Evolutionary conservation across 768 basidiomycete genomes (phyloP), one percentile per base, ranked within the genome.

Genomic region (Trametes meyenii): DNA sequence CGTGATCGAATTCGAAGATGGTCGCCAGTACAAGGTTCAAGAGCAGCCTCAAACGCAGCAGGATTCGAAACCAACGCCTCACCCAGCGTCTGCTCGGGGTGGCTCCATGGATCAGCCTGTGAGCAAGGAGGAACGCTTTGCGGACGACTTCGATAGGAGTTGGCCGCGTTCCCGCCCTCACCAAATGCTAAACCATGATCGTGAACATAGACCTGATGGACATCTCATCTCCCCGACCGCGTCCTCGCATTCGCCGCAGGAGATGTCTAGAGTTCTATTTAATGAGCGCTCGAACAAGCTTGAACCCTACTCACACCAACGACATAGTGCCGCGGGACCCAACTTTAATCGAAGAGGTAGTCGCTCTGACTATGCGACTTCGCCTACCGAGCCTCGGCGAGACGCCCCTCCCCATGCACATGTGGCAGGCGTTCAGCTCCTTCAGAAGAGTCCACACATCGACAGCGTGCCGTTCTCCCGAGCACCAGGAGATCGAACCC

Each of bases 1-100:
- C 33, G 90, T 94, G 36, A 91, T 99, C 68, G 96, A 99, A 72
- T 99, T 99, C 71, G 96, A 86, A 4, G 97, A 99, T 71, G 96
- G 96, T 12, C 85, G 89, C 49, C 91, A 93, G 72, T 96, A 97
- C 77, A 92, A 88, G 64, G 83, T 96, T 57, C 85, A 88, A 68
- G 60, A 72, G 5, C 76, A 72, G 58, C 60, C 74, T 13, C 66
- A 75, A 58, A 68, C 72, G 51, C n/a, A 71, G 45, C 70, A 66
- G 50, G 51, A 63, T 6, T n/a, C 62, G 7, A 60, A 55, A 26
- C 36, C 35, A 2, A 24, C 50, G 17, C 29, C 36, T 11, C 38
- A 58, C 24, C 54, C 21, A 17, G 61, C 60, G 29, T 33, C 8
- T 29, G 38, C 2, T 50, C 50, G 12, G 33, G 52, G n/a, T 56